A percentile compares a stretch with the other conserved stretches of the same genome.
phyloP scores from a whole-genome alignment of 2,329 filamentous ascomycete species.

The Arthrobotrys iridis region DNA sequence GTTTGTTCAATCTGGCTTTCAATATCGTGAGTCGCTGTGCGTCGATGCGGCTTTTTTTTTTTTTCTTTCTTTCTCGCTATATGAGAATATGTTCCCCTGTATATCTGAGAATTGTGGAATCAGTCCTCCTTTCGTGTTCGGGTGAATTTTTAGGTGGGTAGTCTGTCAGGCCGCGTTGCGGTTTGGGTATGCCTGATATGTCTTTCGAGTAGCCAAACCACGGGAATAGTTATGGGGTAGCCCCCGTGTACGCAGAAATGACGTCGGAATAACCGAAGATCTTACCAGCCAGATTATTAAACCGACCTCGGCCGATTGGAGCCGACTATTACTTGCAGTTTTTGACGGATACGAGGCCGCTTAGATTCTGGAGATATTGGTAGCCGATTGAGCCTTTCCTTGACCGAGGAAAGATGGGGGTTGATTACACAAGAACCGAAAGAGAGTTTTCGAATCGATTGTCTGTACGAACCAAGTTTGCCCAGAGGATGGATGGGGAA shows the following conservation, averaged over 20 bases:
- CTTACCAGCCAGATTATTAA: constrained; percentile 47
- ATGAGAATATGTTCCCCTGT: neutral
- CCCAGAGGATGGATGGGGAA: neutral
- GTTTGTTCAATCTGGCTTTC: neutral
- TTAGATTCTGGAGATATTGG: constrained; percentile 5
- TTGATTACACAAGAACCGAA: constrained; percentile 6
- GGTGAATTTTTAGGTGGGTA: constrained; percentile 39
- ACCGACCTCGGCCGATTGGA: constrained; percentile 48
- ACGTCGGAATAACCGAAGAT: constrained; percentile 51
- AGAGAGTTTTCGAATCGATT: neutral
- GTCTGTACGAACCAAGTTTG: neutral
- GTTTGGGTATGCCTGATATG: constrained; percentile 12
- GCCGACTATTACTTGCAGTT: constrained; percentile 25
- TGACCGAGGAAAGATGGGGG: neutral
- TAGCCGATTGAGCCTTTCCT: constrained; percentile 10
- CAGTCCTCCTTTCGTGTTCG: constrained; percentile 49
- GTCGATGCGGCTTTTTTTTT: constrained; percentile 2
- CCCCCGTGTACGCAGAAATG: constrained; percentile 34
- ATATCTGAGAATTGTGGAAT: constrained; percentile 10
- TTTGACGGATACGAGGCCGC: constrained; percentile 1
- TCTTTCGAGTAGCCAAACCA: constrained; percentile 31
- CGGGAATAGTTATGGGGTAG: constrained; percentile 25
- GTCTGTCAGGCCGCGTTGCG: constrained; percentile 16
- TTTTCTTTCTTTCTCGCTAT: neutral
- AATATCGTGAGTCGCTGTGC: neutral